Evolutionary conservation across 495 filamentous ascomycete genomes (phyloP), one percentile per base, ranked within the genome.

Genomic region (Daldinia loculata): DNA sequence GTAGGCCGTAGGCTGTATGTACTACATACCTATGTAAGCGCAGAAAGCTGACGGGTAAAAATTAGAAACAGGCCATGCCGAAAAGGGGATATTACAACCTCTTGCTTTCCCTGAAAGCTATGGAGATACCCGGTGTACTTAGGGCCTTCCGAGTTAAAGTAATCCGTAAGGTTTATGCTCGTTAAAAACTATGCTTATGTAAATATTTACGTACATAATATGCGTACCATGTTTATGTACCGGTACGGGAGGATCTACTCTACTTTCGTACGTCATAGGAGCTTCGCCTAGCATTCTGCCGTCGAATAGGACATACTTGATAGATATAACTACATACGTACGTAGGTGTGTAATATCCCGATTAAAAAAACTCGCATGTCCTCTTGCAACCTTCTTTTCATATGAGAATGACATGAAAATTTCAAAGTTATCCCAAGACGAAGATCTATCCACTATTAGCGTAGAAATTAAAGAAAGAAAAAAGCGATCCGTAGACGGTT

Each of bases 181-280:
- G 0, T 15, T 30, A 17, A 53, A 30, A 30, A 15, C 26, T 7
- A 30, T 14, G 24, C 50, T n/a, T 53, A 30, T 30, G 27, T 53
- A 30, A 30, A 53, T 8, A 53, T 30, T 5, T 52, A 27, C 14
- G 12, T 29, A n/a, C 27, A 2, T 29, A 26, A 26, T 52, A 11
- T 14, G 24, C 24, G 48, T 30, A 39, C 36, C 11, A 12, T 30
- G 27, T 8, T n/a, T 59, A 29, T 30, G 39, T 36, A 56, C 17
- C 19, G 8, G 24, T 45, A 61, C 53, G 45, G 50, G n/a, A 26
- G 58, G 12, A 56, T 32, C n/a, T 36, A 14, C 30, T 60, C 52
- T 55, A 19, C 56, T 34, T 68, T 61, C 26, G 7, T 68, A 69
- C 70, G 70, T 72, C 70, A 69, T 72, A 72, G 51, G 24, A 14